Percentiles rank a stretch among this genome's conserved stretches.
Conservation (phyloP, 805 yeast genomes). For the Candida parachauliodes region DNA sequence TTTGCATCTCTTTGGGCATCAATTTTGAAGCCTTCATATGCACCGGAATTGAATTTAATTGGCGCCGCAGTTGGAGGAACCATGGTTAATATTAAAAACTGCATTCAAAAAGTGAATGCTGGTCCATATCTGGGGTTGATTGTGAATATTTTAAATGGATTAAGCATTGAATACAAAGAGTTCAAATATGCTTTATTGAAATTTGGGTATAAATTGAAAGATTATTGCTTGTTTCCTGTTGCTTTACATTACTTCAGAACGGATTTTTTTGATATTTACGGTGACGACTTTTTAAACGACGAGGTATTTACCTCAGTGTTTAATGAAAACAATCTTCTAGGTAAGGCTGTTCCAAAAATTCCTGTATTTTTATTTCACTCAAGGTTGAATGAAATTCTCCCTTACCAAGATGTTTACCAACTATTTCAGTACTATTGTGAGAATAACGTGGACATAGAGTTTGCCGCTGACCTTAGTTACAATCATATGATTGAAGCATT, state of each 20-base stretch:
- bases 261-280: conserved; percentile 12
- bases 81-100: conserved; percentile 28
- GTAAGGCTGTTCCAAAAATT: conserved; percentile 17
- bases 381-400: conserved; percentile 16
- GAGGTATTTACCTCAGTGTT: conserved; percentile 13
- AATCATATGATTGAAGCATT: conserved; percentile 23
- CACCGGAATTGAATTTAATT: conserved; percentile 26
- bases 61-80: conserved; percentile 39
- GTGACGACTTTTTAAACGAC: conserved; percentile 14
- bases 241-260: conserved; percentile 8
- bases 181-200: conserved; percentile 5
- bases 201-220: conserved; percentile 5
- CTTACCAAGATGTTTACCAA: conserved; percentile 16
- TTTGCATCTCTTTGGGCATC: conserved; percentile 38
- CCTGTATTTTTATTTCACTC: conserved; percentile 22
- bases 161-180: conserved; percentile 27
- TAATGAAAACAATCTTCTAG: conserved; percentile 16
- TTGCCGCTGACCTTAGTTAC: conserved; percentile 20
- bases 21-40: conserved; percentile 33
- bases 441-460: conserved; percentile 22
- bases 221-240: conserved; percentile 9
- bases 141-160: conserved; percentile 27
- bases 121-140: conserved; percentile 27
- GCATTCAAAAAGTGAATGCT: conserved; percentile 22
- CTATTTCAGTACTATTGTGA: conserved; percentile 26